A percentile compares a stretch with the other conserved stretches of the same genome.
Conservation (phyloP, 345 rosid species). For the Iberis pinnata region DNA sequence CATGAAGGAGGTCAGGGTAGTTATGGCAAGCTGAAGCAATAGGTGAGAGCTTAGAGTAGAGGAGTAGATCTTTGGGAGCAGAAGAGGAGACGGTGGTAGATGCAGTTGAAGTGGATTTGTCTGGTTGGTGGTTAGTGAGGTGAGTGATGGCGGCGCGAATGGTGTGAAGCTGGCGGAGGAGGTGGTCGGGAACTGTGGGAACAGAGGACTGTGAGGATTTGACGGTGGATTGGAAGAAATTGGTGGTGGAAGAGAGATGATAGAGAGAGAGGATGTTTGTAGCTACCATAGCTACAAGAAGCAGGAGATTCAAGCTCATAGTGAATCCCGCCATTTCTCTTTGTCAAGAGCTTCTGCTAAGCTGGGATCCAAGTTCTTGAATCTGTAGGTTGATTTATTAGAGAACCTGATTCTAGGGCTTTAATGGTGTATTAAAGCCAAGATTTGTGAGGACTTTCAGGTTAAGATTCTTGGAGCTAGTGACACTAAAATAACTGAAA, state of each 20-base stretch:
- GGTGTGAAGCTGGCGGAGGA: slow-evolving; percentile 71
- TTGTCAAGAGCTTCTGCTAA: not conserved
- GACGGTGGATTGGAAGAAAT: slow-evolving; percentile 42
- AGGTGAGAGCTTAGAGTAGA: slow-evolving; percentile 67
- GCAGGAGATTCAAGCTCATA: slow-evolving; percentile 81
- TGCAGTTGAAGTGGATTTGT: slow-evolving; percentile 13
- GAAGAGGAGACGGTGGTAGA: slow-evolving; percentile 29
- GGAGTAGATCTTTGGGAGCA: slow-evolving; percentile 76
- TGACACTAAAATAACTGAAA: slow-evolving; percentile 16
- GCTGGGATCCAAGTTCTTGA: slow-evolving; percentile 11
- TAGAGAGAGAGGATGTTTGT: slow-evolving; percentile 91
- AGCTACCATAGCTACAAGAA: slow-evolving; percentile 89
- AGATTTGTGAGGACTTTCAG: slow-evolving; percentile 7
- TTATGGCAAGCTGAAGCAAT: slow-evolving; percentile 86
- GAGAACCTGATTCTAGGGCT: not conserved
- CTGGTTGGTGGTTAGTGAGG: slow-evolving; percentile 72
- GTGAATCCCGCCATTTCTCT: slow-evolving; percentile 56
- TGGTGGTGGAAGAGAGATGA: slow-evolving; percentile 73
- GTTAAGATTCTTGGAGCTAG: slow-evolving; percentile 5
- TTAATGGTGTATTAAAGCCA: slow-evolving; percentile 15
- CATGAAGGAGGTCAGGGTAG: slow-evolving; percentile 80
- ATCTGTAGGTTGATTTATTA: slow-evolving; percentile 1
- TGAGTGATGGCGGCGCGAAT: slow-evolving; percentile 91
- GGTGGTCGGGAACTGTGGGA: slow-evolving; percentile 63
- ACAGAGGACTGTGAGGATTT: slow-evolving; percentile 39